Conservation (phyloP, 2,329 filamentous ascomycete genomes). For the Didymella lethalis region DNA sequence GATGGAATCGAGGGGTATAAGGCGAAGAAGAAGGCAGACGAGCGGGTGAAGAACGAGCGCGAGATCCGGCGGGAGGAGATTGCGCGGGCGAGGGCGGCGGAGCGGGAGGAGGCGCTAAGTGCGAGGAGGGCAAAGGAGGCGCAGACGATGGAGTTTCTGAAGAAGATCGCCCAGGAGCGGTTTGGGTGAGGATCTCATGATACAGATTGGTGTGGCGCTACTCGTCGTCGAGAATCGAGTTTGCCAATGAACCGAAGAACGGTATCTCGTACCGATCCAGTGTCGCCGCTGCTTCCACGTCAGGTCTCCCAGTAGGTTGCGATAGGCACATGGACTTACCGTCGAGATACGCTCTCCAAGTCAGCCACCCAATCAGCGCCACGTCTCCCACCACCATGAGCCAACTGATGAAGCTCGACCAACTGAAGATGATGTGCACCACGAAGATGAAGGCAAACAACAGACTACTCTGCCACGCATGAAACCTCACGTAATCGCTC, state of each 20-base stretch:
- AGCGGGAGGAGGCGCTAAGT: slow-evolving; percentile 78
- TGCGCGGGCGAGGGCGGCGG: slow-evolving; percentile 74
- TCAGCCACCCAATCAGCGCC: slow-evolving; percentile 76
- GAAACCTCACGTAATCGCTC: slow-evolving; percentile 96
- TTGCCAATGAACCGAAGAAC: slow-evolving; percentile 84
- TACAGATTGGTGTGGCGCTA: slow-evolving; percentile 40
- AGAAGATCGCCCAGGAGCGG: slow-evolving; percentile 77
- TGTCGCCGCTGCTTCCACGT: slow-evolving; percentile 61
- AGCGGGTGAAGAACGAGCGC: slow-evolving; percentile 80
- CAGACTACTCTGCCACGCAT: slow-evolving; percentile 93
- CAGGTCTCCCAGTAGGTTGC: background rate
- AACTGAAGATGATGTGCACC: slow-evolving; percentile 84
- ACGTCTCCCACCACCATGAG: slow-evolving; percentile 80
- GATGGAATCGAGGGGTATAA: slow-evolving; percentile 72
- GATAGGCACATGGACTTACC: slow-evolving; percentile 61
- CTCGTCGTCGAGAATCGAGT: slow-evolving; percentile 90
- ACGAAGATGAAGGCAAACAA: slow-evolving; percentile 75
- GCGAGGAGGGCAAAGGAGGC: slow-evolving; percentile 80
- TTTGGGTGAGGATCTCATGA: slow-evolving; percentile 52
- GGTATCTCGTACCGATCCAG: slow-evolving; percentile 81
- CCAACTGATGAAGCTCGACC: slow-evolving; percentile 86
- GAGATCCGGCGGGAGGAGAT: slow-evolving; percentile 85
- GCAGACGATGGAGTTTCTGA: slow-evolving; percentile 82
- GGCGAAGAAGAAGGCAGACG: slow-evolving; percentile 68
- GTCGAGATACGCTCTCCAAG: slow-evolving; percentile 82